These are phyloP conservation scores for Leptographium procerum DNA, from an alignment of 2,329 filamentous ascomycete species.

Conservation along the genomic window DNA sequence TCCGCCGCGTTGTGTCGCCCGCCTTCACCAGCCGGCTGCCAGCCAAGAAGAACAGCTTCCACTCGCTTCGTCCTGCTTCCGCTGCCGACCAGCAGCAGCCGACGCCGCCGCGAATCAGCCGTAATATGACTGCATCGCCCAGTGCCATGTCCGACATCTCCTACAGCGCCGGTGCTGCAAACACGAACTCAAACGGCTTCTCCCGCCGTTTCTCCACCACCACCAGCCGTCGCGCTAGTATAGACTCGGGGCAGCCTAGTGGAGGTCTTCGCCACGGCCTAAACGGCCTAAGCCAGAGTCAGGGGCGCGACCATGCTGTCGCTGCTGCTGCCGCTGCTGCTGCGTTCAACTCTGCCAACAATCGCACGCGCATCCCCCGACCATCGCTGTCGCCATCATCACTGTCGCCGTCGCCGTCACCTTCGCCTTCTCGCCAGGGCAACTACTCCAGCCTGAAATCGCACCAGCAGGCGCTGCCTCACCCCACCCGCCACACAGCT, in stretches of 20 bases:
- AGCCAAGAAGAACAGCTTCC: conserved; percentile 9
- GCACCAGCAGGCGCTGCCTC: neutral
- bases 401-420: conserved; percentile 9
- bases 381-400: conserved; percentile 15
- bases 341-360: neutral
- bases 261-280: neutral
- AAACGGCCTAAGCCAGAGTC: neutral
- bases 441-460: no score
- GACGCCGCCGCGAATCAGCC: neutral
- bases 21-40: conserved; percentile 5
- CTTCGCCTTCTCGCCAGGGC: neutral
- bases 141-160: conserved; percentile 8
- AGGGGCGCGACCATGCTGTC: neutral
- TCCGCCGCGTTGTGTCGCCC: neutral
- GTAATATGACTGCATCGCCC: conserved; percentile 1
- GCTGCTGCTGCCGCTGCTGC: neutral
- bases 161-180: neutral
- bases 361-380: conserved; percentile 20
- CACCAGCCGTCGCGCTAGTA: neutral
- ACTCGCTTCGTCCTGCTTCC: conserved; percentile 4
- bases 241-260: neutral
- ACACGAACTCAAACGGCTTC: conserved; percentile 1
- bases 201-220: neutral
- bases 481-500: neutral
- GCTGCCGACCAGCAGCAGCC: neutral